Evolutionary conservation across 805 yeast genomes (phyloP).

Genomic region (Metschnikowia dekortorum): DNA sequence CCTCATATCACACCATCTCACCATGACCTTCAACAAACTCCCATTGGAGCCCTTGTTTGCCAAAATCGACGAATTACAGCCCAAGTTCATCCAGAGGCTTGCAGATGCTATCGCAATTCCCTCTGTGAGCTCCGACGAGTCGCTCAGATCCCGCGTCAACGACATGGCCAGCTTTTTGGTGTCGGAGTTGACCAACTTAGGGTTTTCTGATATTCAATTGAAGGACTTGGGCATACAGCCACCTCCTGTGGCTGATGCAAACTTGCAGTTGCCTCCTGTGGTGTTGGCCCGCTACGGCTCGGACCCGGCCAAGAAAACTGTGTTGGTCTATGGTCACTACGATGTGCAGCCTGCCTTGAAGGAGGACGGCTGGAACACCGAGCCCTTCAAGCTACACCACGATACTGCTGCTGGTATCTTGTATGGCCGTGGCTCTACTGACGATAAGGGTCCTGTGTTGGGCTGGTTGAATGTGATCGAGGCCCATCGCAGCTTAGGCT

Average conservation of each 20-base stretch:
- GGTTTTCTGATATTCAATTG: constrained; percentile 77
- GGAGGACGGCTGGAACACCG: constrained; percentile 95
- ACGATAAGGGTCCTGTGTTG: constrained; percentile 96
- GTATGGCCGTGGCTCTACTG: constrained; percentile 93
- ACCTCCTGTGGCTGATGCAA: constrained; percentile 71
- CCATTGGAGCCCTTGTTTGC: constrained; percentile 45
- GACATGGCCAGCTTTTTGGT: constrained; percentile 84
- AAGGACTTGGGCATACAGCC: constrained; percentile 87
- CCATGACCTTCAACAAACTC: constrained; percentile 39
- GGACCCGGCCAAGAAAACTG: constrained; percentile 80
- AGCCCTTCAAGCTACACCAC: constrained; percentile 72
- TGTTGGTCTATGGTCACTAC: constrained; percentile 92
- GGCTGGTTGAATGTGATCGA: constrained; percentile 94
- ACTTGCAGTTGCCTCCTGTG: constrained; percentile 83
- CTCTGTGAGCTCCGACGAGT: constrained; percentile 89
- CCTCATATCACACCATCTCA: background rate
- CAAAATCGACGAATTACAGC: constrained; percentile 71
- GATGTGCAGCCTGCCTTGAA: constrained; percentile 94
- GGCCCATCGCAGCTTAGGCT: constrained; percentile 80
- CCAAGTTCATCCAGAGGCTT: constrained; percentile 67
- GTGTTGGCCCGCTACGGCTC: constrained; percentile 85
- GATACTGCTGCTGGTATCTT: constrained; percentile 61
- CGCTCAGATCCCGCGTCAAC: constrained; percentile 82
- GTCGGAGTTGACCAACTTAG: constrained; percentile 62
- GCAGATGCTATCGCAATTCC: constrained; percentile 88